Conservation (phyloP, 2,329 filamentous ascomycete genomes). For the Neoscytalidium dimidiatum region DNA sequence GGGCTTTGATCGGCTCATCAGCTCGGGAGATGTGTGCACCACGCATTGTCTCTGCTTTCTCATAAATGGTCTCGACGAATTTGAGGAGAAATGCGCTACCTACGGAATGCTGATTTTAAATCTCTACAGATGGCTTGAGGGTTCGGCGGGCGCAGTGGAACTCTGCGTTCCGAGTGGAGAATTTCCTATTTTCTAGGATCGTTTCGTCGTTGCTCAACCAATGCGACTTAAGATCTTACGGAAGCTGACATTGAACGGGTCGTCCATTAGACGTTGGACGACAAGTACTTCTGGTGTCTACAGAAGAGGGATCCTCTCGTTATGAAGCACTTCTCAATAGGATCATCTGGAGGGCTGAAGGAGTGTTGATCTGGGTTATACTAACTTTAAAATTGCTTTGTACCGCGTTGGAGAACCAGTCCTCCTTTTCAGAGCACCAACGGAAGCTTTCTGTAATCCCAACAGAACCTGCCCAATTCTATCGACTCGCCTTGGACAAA, state of each 20-base stretch:
- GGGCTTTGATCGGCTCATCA: background rate
- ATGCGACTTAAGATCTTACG: background rate
- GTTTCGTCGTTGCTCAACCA: background rate
- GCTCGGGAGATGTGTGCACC: background rate
- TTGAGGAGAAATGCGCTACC: background rate
- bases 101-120: background rate
- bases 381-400: background rate
- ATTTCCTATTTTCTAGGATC: background rate
- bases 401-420: background rate
- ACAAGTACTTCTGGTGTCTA: background rate
- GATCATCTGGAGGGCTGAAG: background rate
- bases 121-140: background rate
- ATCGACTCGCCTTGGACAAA: background rate
- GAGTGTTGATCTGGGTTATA: background rate
- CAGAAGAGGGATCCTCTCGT: too few relatives aligned
- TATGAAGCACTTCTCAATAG: background rate
- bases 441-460: background rate
- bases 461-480: background rate
- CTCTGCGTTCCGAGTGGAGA: background rate
- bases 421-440: background rate
- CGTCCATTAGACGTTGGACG: background rate
- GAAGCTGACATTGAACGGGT: background rate
- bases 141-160: background rate
- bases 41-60: background rate
- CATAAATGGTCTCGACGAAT: background rate